A percentile compares a stretch with the other conserved stretches of the same genome.
These are phyloP conservation scores for Mallotus japonicus DNA, from an alignment of 441 rosid genomes.

Conservation along the genomic window DNA sequence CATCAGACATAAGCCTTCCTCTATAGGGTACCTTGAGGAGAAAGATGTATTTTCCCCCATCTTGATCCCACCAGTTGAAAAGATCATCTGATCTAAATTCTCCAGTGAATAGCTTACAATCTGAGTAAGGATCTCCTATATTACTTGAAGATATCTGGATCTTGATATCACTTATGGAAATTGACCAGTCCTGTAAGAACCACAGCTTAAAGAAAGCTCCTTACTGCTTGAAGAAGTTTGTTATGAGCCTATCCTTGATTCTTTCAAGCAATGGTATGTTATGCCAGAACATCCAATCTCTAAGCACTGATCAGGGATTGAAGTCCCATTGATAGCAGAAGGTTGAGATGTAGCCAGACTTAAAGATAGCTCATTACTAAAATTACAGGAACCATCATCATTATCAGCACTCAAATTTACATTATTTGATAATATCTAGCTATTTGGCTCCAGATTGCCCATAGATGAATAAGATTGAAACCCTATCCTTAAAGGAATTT, in stretches of 20 bases:
- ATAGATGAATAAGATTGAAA: conserved; percentile 40
- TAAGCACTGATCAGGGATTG: conserved; percentile 53
- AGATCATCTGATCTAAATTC: conserved; percentile 40
- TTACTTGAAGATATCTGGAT: conserved; percentile 62
- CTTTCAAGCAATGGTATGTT: conserved; percentile 33
- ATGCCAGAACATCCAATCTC: conserved; percentile 44
- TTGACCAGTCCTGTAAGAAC: conserved; percentile 35
- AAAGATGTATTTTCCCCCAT: conserved; percentile 25
- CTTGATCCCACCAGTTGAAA: conserved; percentile 30
- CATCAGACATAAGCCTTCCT: conserved; percentile 23
- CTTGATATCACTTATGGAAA: conserved; percentile 46
- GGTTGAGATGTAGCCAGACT: conserved; percentile 67
- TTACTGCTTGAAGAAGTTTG: conserved; percentile 50
- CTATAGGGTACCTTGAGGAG: conserved; percentile 20
- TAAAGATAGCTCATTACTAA: conserved; percentile 60
- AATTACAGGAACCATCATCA: conserved; percentile 28
- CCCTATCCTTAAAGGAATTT: conserved; percentile 27
- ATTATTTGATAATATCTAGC: conserved; percentile 41
- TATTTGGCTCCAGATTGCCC: conserved; percentile 38
- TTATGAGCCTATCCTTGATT: conserved; percentile 43
- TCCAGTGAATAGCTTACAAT: conserved; percentile 71
- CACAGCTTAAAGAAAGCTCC: conserved; percentile 50
- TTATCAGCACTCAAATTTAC: conserved; percentile 30
- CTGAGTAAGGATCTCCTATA: conserved; percentile 84
- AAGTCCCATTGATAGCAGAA: conserved; percentile 30